Base-by-base conservation (phyloP, 352 stramenopile genomes). In the Phytopythium delawarense region DNA sequence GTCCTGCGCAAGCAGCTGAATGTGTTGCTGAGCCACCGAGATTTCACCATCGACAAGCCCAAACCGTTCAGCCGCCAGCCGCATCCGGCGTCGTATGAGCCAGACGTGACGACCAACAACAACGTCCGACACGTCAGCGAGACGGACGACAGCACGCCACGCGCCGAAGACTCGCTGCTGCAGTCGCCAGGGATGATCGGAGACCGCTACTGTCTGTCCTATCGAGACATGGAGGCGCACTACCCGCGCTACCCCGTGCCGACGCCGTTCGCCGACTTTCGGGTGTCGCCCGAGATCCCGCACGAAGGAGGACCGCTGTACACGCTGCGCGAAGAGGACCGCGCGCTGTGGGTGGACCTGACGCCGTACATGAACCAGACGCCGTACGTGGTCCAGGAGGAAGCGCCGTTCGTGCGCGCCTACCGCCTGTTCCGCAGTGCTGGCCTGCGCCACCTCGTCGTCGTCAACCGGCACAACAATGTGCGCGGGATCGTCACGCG, bases 311-410 rank as follows among this genome's bases (percentile, higher is more conserved):
- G 74, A 34, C 52, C 75, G 30, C 48, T 86, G 21, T 89, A 89
- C 56, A 87, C 78, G 16, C 59, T 96, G 16, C 73, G 70, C 18
- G 74, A 89, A 30, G 85, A 89, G 54, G 93, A 99, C 58, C 74
- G 95, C 11, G 88, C 89, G 35, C 77, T 94, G 57, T 98, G 92
- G 88, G 79, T 99, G 37, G 95, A 99, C 69, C 76, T 99, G 32
- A 90, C 96, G 49, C 96, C 97, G 1, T 99, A 99, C 76, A 98
- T 98, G 59, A 98, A 99, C 81, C 96, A 97, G 57, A 97, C 96
- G 40, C 95, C 96, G 56, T 98, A 98, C 63, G 88, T 95, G 48
- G 94, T 99, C 35, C 97, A 98, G 59, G 92, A 98, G 64, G 96
- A 96, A 57, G 91, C 93, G 2, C 97, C 94, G 6, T 97, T 99